These are phyloP conservation scores for Lipomyces yamadae DNA, from an alignment of 805 yeast species.

Conservation along the genomic window DNA sequence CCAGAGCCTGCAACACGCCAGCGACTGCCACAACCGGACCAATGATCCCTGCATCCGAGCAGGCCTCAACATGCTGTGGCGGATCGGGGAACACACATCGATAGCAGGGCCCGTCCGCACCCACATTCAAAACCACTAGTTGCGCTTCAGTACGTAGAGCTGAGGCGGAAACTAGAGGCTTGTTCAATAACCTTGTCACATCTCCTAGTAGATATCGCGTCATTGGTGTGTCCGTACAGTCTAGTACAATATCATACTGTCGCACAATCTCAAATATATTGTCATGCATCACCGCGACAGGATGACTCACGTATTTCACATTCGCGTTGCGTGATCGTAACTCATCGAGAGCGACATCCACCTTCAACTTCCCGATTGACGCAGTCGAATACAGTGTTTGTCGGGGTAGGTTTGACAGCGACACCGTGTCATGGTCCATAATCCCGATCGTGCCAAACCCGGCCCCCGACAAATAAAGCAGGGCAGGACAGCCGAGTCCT, in stretches of 20 bases:
- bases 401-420: constrained; percentile 82
- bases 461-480: constrained; percentile 81
- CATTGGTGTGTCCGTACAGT: constrained; percentile 93
- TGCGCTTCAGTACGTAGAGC: constrained; percentile 94
- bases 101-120: constrained; percentile 82
- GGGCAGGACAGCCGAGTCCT: constrained; percentile 92
- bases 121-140: constrained; percentile 69
- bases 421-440: constrained; percentile 85
- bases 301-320: constrained; percentile 52
- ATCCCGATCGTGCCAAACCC: constrained; percentile 85
- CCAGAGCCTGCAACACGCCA: constrained; percentile 88
- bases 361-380: constrained; percentile 70
- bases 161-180: constrained; percentile 84
- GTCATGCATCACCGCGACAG: constrained; percentile 42
- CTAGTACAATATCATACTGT: constrained; percentile 77
- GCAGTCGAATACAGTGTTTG: constrained; percentile 79
- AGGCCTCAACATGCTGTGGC: constrained; percentile 81
- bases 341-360: constrained; percentile 67
- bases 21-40: constrained; percentile 96
- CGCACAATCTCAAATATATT: constrained; percentile 69
- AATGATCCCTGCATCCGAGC: constrained; percentile 91
- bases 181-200: constrained; percentile 58
- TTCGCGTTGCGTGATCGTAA: constrained; percentile 62
- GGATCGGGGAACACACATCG: constrained; percentile 91
- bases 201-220: constrained; percentile 88